Evolutionary conservation across 2,329 filamentous ascomycete species (phyloP), one percentile per base, ranked within the genome.

Genomic region (Verticillium nonalfalfae): DNA sequence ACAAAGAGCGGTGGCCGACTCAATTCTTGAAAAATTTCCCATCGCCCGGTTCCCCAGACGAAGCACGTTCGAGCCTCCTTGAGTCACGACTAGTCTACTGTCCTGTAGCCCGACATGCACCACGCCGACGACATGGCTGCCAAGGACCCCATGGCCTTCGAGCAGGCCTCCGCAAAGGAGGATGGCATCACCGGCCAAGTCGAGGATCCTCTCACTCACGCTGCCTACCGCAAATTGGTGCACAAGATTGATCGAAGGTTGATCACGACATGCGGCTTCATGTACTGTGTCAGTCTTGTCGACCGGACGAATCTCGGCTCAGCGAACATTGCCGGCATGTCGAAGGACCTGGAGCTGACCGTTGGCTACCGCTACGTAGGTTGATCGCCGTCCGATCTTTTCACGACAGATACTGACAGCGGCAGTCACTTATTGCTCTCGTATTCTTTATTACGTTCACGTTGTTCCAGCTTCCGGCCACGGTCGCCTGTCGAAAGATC

Each of bases 231-330:
- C 31, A 58, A 58, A 18, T 39, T 61, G 33, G 56, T 61, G 39
- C 60, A 58, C 56, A 39, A 45, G 14, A 56, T 61, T 40, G 60
- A 61, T 21, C 38, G 55, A 4, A 39, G 60, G n/a, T 11, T 61
- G 38, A 40, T 61, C 35, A 40, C 58, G 15, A 57, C 54, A 15
- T 38, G 33, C 10, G 60, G 60, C 34, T 56, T 61, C 38, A 61
- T 67, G 21, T 67, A 68, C 38, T 64, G 59, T 60, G 62, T 68
- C 59, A 66, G 62, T n/a, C 63, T 68, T 31, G 62, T 67, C 10
- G 64, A 68, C 56, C 62, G 66, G 4, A 62, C 60, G 5, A 68
- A 67, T 33, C 58, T 64, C 0, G 60, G 62, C 1, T 60, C 61
- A 13, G 65, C 64, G 7, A 61, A 64, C 10, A 66, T 67, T 38